These are phyloP conservation scores for Pisolithus tinctorius DNA, from an alignment of 768 basidiomycete species.

Conservation along the genomic window DNA sequence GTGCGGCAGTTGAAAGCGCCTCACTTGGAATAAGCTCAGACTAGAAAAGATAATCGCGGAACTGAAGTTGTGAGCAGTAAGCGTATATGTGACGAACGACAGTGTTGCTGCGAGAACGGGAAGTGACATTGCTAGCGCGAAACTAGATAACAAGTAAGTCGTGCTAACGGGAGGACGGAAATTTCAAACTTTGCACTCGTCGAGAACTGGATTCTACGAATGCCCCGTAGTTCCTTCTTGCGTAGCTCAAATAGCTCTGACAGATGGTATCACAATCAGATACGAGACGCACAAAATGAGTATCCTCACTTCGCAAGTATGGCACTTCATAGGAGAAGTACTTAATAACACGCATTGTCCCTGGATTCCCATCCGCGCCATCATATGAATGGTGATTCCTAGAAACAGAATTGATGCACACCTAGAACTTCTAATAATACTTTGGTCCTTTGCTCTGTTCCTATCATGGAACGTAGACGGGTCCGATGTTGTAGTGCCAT, in stretches of 20 bases:
- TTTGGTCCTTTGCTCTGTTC: conserved; percentile 58
- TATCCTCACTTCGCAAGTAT: conserved; percentile 50
- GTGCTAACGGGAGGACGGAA: no score
- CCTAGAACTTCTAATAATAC: conserved; percentile 61
- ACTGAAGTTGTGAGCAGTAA: conserved; percentile 47
- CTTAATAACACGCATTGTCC: conserved; percentile 68
- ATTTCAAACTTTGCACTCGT: conserved; percentile 49
- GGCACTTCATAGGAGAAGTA: conserved; percentile 70
- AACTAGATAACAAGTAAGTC: conserved; percentile 20
- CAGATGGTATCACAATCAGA: not conserved
- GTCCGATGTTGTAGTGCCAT: conserved; percentile 54
- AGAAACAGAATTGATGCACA: conserved; percentile 11
- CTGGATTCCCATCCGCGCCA: conserved; percentile 15
- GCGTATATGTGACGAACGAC: conserved; percentile 60
- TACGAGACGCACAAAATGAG: not conserved
- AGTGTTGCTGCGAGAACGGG: conserved; percentile 62
- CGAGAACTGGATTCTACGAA: conserved; percentile 51
- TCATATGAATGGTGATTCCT: not conserved
- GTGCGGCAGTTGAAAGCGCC: not conserved
- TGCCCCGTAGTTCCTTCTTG: conserved; percentile 46
- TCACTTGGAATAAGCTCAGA: conserved; percentile 51
- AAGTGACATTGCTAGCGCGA: conserved; percentile 50
- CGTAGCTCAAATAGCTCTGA: conserved; percentile 51
- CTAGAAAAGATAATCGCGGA: conserved; percentile 65
- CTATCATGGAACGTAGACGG: conserved; percentile 49